phyloP scores from a whole-genome alignment of 1,139 yeast genomes.

The Arxiozyma telluris region DNA sequence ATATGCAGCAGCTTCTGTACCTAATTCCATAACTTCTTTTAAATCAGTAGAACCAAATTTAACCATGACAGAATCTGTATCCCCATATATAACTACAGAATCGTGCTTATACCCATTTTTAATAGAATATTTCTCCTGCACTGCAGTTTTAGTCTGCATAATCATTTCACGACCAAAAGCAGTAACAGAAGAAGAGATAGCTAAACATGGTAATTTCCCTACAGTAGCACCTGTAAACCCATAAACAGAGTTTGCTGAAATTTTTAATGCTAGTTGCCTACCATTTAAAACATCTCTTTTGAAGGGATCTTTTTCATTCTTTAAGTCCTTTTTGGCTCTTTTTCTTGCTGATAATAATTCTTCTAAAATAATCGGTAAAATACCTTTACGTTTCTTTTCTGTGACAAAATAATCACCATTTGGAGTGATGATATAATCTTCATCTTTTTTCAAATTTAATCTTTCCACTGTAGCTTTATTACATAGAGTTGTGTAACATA shows the following conservation, averaged over 20 bases:
- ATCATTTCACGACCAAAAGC: constrained; percentile 97
- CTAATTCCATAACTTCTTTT: constrained; percentile 78
- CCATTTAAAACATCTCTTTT: constrained; percentile 91
- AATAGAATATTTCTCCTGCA: constrained; percentile 66
- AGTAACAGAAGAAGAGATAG: constrained; percentile 91
- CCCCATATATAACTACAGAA: constrained; percentile 93
- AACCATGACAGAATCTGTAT: constrained; percentile 99
- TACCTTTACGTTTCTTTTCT: constrained; percentile 60
- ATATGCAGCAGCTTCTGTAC: constrained; percentile 86
- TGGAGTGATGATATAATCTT: constrained; percentile 81
- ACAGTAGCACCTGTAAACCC: constrained; percentile 99
- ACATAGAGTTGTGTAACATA: constrained; percentile 86
- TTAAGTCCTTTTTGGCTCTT: constrained; percentile 81
- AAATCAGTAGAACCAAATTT: constrained; percentile 85
- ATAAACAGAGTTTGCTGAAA: constrained; percentile 96
- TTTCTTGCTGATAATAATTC: constrained; percentile 89
- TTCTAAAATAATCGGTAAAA: constrained; percentile 81
- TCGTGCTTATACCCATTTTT: constrained; percentile 76
- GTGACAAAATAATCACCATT: constrained; percentile 92
- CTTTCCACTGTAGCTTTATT: constrained; percentile 62
- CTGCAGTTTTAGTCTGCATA: constrained; percentile 80
- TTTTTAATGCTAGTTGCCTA: constrained; percentile 90
- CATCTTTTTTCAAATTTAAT: constrained; percentile 52
- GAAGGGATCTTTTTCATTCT: constrained; percentile 90
- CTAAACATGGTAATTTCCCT: constrained; percentile 93